These are phyloP conservation scores for Coemansia aciculifera DNA, from an alignment of 192 early-diverging fungal genomes.

Conservation along the genomic window DNA sequence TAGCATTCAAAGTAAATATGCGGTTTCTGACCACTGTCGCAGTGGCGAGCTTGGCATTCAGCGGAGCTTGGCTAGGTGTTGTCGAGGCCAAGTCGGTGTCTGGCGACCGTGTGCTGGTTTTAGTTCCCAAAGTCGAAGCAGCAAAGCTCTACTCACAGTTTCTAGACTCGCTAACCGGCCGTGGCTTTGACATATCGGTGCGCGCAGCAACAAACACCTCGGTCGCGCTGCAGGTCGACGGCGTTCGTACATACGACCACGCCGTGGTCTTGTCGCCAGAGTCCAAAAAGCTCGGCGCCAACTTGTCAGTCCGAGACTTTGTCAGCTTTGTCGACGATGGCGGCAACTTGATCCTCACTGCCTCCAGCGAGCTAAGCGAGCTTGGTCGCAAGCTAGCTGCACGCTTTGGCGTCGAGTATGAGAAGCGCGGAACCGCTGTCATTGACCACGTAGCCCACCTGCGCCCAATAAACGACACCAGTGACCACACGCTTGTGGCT, in stretches of 20 bases:
- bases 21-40: conserved; percentile 15
- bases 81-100: conserved; percentile 61
- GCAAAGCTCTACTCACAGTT: conserved; percentile 53
- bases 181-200: conserved; percentile 56
- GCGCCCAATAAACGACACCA: conserved; percentile 31
- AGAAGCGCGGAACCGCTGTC: conserved; percentile 66
- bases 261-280: conserved; percentile 79
- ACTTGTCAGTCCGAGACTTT: conserved; percentile 59
- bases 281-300: conserved; percentile 62
- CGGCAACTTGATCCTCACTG: conserved; percentile 85
- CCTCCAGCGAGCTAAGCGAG: conserved; percentile 64
- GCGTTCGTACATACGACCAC: conserved; percentile 74
- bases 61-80: conserved; percentile 15
- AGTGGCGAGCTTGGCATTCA: conserved; percentile 16
- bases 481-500: conserved; percentile 62
- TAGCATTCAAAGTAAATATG: conserved; percentile 18
- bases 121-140: conserved; percentile 60
- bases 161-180: conserved; percentile 58
- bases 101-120: conserved; percentile 66
- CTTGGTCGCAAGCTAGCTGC: conserved; percentile 76
- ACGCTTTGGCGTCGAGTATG: conserved; percentile 89
- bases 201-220: conserved; percentile 58
- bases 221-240: conserved; percentile 60
- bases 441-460: conserved; percentile 71
- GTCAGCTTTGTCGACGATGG: conserved; percentile 87